phyloP scores from a whole-genome alignment of 805 yeast species.

The Starmerella tilneyi region DNA sequence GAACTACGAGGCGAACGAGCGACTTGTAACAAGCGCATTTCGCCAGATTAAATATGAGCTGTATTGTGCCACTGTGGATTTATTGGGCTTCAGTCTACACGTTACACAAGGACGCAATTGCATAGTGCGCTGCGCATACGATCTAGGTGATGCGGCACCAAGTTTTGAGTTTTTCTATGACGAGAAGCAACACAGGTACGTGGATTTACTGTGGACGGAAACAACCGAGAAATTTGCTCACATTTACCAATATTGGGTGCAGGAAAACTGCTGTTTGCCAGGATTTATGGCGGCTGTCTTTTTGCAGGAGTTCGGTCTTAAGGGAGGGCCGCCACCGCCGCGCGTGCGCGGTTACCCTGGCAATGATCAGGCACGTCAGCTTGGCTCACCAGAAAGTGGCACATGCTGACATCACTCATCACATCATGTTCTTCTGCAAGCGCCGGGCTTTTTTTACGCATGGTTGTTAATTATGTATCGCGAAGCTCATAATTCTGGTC shows the following conservation, averaged over 20 bases:
- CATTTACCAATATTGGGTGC: constrained; percentile 17
- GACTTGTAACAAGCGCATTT: constrained; percentile 10
- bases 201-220: constrained; percentile 16
- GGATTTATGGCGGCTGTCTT: constrained; percentile 20
- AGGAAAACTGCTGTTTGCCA: constrained; percentile 17
- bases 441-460: no score
- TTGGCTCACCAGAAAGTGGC: no score
- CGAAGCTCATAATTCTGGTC: no score
- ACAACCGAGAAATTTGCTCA: background rate
- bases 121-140: constrained; percentile 6
- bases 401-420: no score
- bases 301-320: constrained; percentile 9
- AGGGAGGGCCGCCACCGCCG: constrained; percentile 12
- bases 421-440: no score
- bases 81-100: constrained; percentile 16
- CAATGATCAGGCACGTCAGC: no score
- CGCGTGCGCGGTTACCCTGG: no score
- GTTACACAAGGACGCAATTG: constrained; percentile 14
- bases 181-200: constrained; percentile 6
- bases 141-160: background rate
- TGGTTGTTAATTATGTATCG: no score
- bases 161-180: constrained; percentile 17
- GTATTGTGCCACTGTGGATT: constrained; percentile 18
- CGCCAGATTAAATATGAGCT: constrained; percentile 21
- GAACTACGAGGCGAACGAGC: background rate